Evolutionary conservation across 2,329 filamentous ascomycete genomes (phyloP).

Genomic region (Madurella fahalii): DNA sequence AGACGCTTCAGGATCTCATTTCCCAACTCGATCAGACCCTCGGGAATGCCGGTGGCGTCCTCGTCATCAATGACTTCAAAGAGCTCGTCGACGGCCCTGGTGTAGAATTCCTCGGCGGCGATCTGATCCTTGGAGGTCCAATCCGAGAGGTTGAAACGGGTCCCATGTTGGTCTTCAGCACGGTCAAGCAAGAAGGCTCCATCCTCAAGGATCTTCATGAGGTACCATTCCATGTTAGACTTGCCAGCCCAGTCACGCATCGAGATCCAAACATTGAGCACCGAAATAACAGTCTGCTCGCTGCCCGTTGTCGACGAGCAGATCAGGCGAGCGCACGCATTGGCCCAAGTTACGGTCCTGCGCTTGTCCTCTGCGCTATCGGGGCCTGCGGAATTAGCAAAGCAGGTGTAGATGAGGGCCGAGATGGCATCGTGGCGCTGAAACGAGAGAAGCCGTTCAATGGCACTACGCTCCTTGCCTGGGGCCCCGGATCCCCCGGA

Average conservation of each 20-base stretch:
- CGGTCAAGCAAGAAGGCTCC: constrained; percentile 87
- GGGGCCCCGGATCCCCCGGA: constrained; percentile 26
- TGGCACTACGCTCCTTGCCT: constrained; percentile 50
- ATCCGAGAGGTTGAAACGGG: constrained; percentile 65
- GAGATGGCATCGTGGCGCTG: constrained; percentile 84
- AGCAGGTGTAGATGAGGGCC: constrained; percentile 80
- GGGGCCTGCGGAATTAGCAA: constrained; percentile 78
- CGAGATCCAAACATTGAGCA: constrained; percentile 82
- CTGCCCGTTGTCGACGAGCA: constrained; percentile 70
- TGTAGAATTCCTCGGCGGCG: constrained; percentile 83
- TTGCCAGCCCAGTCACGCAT: constrained; percentile 89
- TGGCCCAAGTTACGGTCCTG: constrained; percentile 83
- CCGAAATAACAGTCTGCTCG: constrained; percentile 75
- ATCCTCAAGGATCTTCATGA: constrained; percentile 91
- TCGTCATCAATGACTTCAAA: constrained; percentile 85
- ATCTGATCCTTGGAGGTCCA: constrained; percentile 76
- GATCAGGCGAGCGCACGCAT: constrained; percentile 78
- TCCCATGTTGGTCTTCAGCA: constrained; percentile 71
- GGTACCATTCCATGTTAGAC: constrained; percentile 84
- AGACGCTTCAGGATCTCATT: constrained; percentile 78
- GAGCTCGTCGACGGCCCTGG: constrained; percentile 71
- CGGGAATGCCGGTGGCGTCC: constrained; percentile 78
- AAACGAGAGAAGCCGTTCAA: constrained; percentile 82
- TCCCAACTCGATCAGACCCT: constrained; percentile 77
- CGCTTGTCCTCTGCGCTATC: constrained; percentile 77